phyloP scores from a whole-genome alignment of 768 basidiomycete genomes.

The Podaxis sp. region DNA sequence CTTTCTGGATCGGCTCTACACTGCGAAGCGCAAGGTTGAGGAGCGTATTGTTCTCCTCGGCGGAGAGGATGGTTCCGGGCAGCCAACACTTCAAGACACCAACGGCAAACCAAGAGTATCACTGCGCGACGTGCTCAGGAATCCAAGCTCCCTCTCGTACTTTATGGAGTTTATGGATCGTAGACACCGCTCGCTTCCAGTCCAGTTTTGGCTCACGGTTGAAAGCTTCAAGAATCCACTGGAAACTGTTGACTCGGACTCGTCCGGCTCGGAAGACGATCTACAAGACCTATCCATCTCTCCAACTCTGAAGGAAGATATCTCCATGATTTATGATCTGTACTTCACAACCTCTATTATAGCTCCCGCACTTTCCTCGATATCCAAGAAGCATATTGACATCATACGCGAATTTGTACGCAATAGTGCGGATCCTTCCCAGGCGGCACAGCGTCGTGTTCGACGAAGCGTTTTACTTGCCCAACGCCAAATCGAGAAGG shows the following conservation, averaged over 20 bases:
- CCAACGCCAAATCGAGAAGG: slow-evolving; percentile 81
- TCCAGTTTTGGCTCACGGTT: slow-evolving; percentile 97
- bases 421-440: slow-evolving; percentile 40
- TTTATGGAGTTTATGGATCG: slow-evolving; percentile 99
- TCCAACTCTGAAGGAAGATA: slow-evolving; percentile 78
- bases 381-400: slow-evolving; percentile 70
- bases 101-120: slow-evolving; percentile 49
- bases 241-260: slow-evolving; percentile 76
- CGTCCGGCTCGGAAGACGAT: slow-evolving; percentile 58
- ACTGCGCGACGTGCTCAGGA: slow-evolving; percentile 79
- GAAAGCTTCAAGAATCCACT: slow-evolving; percentile 98
- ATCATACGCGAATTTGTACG: slow-evolving; percentile 68
- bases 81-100: slow-evolving; percentile 41
- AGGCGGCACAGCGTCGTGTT: slow-evolving; percentile 51
- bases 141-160: slow-evolving; percentile 89
- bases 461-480: slow-evolving; percentile 79
- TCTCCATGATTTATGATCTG: slow-evolving; percentile 83
- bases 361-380: slow-evolving; percentile 58
- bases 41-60: slow-evolving; percentile 81
- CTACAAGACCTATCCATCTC: slow-evolving; percentile 55
- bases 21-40: slow-evolving; percentile 86
- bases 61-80: slow-evolving; percentile 46
- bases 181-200: slow-evolving; percentile 75
- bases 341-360: slow-evolving; percentile 72
- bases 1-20: slow-evolving; percentile 85